Evolutionary conservation across 2,329 filamentous ascomycete genomes (phyloP), one percentile per base, ranked within the genome.

Genomic region (Phaeosphaeria sp.): DNA sequence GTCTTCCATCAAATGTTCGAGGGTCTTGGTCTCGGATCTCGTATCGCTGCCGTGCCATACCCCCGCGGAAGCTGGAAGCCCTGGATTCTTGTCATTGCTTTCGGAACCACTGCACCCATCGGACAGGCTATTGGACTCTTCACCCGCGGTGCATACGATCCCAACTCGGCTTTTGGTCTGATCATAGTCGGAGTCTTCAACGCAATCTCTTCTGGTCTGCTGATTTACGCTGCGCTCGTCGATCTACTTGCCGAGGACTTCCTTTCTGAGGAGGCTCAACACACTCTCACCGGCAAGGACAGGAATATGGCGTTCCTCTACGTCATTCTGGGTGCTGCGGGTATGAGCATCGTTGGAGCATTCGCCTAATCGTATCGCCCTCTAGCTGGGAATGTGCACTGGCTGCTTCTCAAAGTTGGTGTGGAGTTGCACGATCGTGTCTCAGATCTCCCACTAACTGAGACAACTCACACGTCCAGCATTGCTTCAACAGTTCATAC

Each of bases 151-250:
- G 79, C 80, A 3, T 89, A 89, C 60, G 86, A 89, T 55, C 87
- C 87, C 0, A 82, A 87, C 58, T 87, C 85, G 55, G 86, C 86
- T 9, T 85, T 88, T 55, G 87, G 86, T 30, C 72, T 89, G 25
- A 87, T 89, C 57, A 83, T 89, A 50, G 86, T 89, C 11, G 87
- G 87, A 46, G 72, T 86, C 0, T 89, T 89, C 75, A 89, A 89
- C 65, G 85, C 87, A 23, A 88, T 89, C 80, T 88, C 86, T 1
- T 87, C 76, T 23, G 86, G 86, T 69, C 79, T 88, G 25, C 72
- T 88, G 6, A 82, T 88, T 51, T 89, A 88, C 66, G 86, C 86
- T 42, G 84, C 87, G 1, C 77, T 89, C 6, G 87, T 89, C 1
- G 87, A 89, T 69, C 75, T 89, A 27, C 75, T 89, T 36, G 86